Evolutionary conservation across 202 grass and related monocot genomes (phyloP).

Genomic region (Musa balbisiana): DNA sequence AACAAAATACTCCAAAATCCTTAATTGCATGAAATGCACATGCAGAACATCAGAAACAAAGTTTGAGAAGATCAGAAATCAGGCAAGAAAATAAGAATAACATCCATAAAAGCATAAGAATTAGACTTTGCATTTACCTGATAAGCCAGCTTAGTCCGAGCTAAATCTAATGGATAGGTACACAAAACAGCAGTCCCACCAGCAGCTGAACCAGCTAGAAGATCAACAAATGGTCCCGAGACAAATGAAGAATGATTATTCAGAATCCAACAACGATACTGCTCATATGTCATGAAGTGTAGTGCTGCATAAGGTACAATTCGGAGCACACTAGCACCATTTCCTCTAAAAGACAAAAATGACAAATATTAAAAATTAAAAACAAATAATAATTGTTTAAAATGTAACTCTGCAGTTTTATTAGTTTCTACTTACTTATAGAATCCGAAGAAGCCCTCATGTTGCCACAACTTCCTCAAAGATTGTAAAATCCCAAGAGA

Average conservation of each 20-base stretch:
- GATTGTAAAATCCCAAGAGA: slow-evolving; percentile 75
- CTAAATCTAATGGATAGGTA: slow-evolving; percentile 94
- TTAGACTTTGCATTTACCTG: slow-evolving; percentile 38
- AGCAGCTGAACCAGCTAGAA: slow-evolving; percentile 82
- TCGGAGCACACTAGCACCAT: slow-evolving; percentile 88
- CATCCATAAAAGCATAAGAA: neutral
- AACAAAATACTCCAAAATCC: too few relatives aligned
- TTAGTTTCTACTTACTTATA: slow-evolving; percentile 59
- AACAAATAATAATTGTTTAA: slow-evolving; percentile 1
- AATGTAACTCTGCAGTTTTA: slow-evolving; percentile 13
- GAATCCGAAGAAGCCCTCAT: slow-evolving; percentile 77
- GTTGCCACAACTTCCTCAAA: slow-evolving; percentile 62
- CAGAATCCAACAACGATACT: slow-evolving; percentile 79
- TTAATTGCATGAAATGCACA: too few relatives aligned
- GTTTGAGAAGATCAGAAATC: too few relatives aligned
- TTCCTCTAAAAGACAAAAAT: slow-evolving; percentile 54
- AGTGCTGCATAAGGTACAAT: slow-evolving; percentile 94
- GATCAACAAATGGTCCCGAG: slow-evolving; percentile 71
- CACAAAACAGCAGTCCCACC: slow-evolving; percentile 90
- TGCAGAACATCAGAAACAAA: too few relatives aligned
- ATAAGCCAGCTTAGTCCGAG: slow-evolving; percentile 86
- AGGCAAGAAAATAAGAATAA: neutral
- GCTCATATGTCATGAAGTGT: slow-evolving; percentile 93
- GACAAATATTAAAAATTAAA: slow-evolving; percentile 18
- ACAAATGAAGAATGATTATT: slow-evolving; percentile 71